Conservation (phyloP, 139 green algal species). For the Picochlorum costavermella region DNA sequence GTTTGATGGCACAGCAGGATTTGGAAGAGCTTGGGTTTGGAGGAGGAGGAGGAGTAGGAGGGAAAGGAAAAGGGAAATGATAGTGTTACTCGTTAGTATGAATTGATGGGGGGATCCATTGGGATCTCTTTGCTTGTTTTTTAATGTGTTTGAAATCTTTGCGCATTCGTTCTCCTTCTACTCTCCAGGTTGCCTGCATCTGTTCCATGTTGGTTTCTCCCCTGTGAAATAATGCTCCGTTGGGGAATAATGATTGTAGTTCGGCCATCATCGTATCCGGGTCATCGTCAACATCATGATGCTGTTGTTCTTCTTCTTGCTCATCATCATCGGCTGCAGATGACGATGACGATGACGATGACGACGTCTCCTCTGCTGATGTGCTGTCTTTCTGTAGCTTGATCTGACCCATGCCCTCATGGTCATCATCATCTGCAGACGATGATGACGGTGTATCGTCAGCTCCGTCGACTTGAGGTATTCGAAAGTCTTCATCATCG, state of each 20-base stretch:
- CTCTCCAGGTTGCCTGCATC: constrained; percentile 22
- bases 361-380: no score
- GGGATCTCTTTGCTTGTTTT: constrained; percentile 18
- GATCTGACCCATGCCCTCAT: neutral
- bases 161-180: constrained; percentile 6
- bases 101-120: neutral
- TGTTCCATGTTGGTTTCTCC: constrained; percentile 13
- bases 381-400: no score
- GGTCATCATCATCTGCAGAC: neutral
- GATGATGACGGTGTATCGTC: neutral
- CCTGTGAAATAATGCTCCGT: constrained; percentile 14
- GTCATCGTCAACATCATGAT: neutral
- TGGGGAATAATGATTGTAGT: constrained; percentile 2
- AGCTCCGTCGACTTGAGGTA: constrained; percentile 31
- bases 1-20: constrained; percentile 71
- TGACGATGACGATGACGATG: no score
- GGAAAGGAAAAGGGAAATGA: no score
- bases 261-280: neutral
- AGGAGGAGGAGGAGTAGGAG: neutral
- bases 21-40: constrained; percentile 64
- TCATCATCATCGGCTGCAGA: neutral
- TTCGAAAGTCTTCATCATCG: constrained; percentile 5
- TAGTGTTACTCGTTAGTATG: no score
- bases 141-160: constrained; percentile 20
- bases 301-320: neutral